Conservation (phyloP, 441 rosid species). For the Erodium trifolium region DNA sequence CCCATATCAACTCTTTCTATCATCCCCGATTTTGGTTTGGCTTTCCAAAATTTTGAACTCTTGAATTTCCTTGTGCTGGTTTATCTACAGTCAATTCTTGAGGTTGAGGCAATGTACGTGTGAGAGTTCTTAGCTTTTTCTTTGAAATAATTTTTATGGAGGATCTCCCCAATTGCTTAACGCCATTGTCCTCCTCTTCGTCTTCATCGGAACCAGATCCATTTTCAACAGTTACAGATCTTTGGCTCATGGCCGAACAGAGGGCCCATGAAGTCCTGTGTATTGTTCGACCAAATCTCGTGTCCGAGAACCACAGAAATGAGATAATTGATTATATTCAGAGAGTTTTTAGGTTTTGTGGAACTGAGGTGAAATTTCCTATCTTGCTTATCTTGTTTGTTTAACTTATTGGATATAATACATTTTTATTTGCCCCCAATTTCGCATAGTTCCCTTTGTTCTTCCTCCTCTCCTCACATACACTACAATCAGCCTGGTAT, state of each 20-base stretch:
- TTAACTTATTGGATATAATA: neutral
- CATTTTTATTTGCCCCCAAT: neutral
- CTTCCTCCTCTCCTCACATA: neutral
- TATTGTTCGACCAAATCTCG: conserved; percentile 47
- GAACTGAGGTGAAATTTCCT: conserved; percentile 49
- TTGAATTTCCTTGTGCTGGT: conserved; percentile 2
- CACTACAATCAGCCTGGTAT: neutral
- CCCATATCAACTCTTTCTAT: neutral
- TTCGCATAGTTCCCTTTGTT: neutral
- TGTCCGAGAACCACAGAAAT: conserved; percentile 52
- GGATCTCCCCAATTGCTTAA: conserved; percentile 38
- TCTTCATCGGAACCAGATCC: conserved; percentile 22
- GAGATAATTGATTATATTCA: conserved; percentile 44
- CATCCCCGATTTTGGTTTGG: neutral
- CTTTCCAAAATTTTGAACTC: neutral
- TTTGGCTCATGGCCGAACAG: conserved; percentile 62
- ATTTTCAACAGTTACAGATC: conserved; percentile 38
- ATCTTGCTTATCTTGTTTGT: conserved; percentile 9
- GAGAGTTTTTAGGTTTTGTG: conserved; percentile 35
- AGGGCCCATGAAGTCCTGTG: conserved; percentile 63
- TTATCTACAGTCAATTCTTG: conserved; percentile 6
- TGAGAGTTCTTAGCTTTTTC: conserved; percentile 23
- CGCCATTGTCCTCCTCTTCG: conserved; percentile 39
- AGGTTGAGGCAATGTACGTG: conserved; percentile 22
- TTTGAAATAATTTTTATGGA: conserved; percentile 37